Percentiles rank a stretch among this genome's conserved stretches.
phyloP scores from a whole-genome alignment of 176 grass and related monocot species.

The Triticum aestivum region DNA sequence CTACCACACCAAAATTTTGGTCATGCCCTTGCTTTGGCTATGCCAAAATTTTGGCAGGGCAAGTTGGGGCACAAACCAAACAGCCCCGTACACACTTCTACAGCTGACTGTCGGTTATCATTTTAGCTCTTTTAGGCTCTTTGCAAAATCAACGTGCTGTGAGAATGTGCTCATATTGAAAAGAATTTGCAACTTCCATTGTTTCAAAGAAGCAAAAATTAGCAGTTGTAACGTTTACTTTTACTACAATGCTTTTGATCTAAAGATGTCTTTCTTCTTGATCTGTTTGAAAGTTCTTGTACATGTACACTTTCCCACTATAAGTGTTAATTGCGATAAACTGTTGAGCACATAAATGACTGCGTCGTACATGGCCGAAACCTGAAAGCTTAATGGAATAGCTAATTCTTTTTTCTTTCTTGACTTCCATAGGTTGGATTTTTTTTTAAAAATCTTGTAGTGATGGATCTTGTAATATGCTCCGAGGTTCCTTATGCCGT shows the following conservation, averaged over 20 bases:
- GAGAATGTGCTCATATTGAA: background rate
- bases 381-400: background rate
- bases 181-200: background rate
- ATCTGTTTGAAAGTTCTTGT: background rate
- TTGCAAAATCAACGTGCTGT: background rate
- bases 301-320: background rate
- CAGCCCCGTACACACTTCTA: background rate
- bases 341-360: background rate
- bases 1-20: no score
- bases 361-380: background rate
- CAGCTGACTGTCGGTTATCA: background rate
- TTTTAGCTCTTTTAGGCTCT: background rate
- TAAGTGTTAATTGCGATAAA: background rate
- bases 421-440: background rate
- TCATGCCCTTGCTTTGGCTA: no score
- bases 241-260: background rate
- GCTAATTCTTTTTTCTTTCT: background rate
- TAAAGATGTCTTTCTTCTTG: background rate
- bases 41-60: no score
- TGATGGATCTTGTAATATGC: background rate
- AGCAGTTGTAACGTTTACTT: background rate
- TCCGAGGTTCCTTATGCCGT: background rate
- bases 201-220: background rate
- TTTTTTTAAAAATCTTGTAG: background rate
- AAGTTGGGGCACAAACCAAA: no score